A percentile compares a stretch with the other conserved stretches of the same genome.
phyloP scores from a whole-genome alignment of 2,329 filamentous ascomycete species.

The Ascosphaera apis region DNA sequence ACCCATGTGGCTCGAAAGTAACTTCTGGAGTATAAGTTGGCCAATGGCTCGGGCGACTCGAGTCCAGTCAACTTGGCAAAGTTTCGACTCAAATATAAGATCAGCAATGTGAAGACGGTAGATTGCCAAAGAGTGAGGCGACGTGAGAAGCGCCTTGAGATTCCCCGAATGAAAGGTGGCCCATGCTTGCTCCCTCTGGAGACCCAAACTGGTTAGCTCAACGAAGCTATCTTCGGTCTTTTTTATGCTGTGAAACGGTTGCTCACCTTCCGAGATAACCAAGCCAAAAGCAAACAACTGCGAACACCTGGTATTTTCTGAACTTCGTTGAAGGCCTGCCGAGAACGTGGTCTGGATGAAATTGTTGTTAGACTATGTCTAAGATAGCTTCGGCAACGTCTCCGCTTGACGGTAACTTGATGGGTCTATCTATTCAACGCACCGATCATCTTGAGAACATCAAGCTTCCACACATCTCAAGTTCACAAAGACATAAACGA shows the following conservation, averaged over 20 bases:
- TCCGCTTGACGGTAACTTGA: too few species aligned
- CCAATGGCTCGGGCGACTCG: constrained; percentile 77
- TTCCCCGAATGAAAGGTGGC: constrained; percentile 45
- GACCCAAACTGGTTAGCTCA: constrained; percentile 6
- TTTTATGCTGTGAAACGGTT: not conserved
- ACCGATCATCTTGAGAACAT: too few species aligned
- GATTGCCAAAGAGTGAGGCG: constrained; percentile 75
- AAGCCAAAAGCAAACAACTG: constrained; percentile 80
- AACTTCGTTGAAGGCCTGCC: constrained; percentile 80
- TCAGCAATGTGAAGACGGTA: constrained; percentile 65
- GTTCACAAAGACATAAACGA: too few species aligned
- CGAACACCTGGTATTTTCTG: constrained; percentile 74
- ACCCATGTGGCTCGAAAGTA: constrained; percentile 97
- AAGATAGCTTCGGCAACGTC: too few species aligned
- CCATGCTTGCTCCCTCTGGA: constrained; percentile 65
- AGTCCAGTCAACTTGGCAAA: constrained; percentile 81
- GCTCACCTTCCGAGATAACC: constrained; percentile 53
- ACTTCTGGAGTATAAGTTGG: constrained; percentile 74
- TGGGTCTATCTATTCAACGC: too few species aligned
- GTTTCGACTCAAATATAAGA: constrained; percentile 77
- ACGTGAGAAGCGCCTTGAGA: constrained; percentile 49
- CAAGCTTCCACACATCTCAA: too few species aligned
- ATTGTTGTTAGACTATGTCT: too few species aligned
- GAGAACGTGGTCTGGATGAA: constrained; percentile 53
- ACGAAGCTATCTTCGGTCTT: constrained; percentile 2